phyloP scores from a whole-genome alignment of 345 rosid genomes.

The Carallia pectinifolia region DNA sequence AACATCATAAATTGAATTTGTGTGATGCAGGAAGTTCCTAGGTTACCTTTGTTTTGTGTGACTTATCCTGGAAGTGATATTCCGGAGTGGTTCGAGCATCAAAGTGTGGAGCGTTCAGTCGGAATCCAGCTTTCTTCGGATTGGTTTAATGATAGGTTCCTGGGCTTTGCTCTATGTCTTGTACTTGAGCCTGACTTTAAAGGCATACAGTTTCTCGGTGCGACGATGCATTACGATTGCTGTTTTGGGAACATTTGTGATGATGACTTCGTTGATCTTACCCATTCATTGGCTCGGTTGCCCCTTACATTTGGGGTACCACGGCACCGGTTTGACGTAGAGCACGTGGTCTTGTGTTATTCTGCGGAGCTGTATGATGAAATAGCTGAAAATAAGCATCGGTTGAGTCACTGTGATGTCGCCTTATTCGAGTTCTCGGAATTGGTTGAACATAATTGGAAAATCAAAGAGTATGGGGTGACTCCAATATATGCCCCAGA shows the following conservation, averaged over 20 bases:
- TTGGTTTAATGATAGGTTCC: slow-evolving; percentile 4
- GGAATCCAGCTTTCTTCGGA: slow-evolving; percentile 1
- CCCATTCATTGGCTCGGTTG: neutral
- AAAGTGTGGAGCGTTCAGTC: neutral
- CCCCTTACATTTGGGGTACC: too few species aligned
- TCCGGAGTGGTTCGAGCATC: slow-evolving; percentile 10
- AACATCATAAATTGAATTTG: too few species aligned
- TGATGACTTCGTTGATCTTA: neutral
- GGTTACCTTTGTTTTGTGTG: neutral
- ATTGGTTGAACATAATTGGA: too few species aligned
- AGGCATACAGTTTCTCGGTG: too few species aligned
- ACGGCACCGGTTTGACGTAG: too few species aligned
- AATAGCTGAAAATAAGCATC: too few species aligned
- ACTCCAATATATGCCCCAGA: too few species aligned
- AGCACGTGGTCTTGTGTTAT: neutral
- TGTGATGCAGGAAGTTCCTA: slow-evolving; percentile 1
- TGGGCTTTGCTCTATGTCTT: neutral
- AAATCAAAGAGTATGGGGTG: too few species aligned
- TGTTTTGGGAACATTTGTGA: neutral
- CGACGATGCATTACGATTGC: neutral
- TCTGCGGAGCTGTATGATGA: neutral
- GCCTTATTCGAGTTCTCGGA: too few species aligned
- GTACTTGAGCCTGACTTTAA: neutral
- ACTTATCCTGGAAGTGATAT: slow-evolving; percentile 6
- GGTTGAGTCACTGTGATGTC: too few species aligned